These are phyloP conservation scores for Paracamarosporium sp. DNA, from an alignment of 2,329 filamentous ascomycete genomes.

Conservation along the genomic window DNA sequence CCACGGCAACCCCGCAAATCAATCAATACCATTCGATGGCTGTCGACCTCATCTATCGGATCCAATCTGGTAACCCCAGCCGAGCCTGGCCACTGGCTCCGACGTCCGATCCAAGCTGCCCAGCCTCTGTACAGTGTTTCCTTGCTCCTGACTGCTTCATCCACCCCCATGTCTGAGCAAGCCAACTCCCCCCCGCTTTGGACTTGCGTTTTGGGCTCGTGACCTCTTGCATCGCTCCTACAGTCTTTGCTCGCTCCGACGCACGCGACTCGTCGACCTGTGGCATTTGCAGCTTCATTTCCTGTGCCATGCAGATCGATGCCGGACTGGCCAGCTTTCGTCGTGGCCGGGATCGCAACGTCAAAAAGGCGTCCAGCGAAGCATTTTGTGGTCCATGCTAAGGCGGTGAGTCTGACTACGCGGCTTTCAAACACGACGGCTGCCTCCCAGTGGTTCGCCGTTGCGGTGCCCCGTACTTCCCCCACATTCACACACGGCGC, in stretches of 20 bases:
- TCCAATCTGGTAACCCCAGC: conserved; percentile 2
- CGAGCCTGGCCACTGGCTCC: neutral
- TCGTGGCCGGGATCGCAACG: neutral
- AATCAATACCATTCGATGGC: conserved; percentile 7
- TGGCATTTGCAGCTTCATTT: conserved; percentile 11
- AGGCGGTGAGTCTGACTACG: conserved; percentile 32
- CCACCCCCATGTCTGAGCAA: neutral
- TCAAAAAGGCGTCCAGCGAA: neutral
- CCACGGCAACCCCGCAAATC: conserved; percentile 26
- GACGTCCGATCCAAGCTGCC: neutral
- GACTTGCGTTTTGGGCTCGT: neutral
- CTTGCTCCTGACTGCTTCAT: neutral
- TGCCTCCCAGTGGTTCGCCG: conserved; percentile 13
- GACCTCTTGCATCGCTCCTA: conserved; percentile 10
- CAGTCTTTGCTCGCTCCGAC: neutral
- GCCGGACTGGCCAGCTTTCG: conserved; percentile 10
- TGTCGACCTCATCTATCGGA: conserved; percentile 11
- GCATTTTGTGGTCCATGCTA: neutral
- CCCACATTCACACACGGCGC: conserved; percentile 28
- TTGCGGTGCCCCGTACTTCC: conserved; percentile 15
- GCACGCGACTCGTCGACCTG: conserved; percentile 4
- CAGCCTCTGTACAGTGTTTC: neutral
- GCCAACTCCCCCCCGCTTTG: neutral
- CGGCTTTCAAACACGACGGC: conserved; percentile 5
- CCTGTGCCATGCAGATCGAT: conserved; percentile 9